Base-by-base conservation (phyloP, 2,329 filamentous ascomycete genomes). In the Xenoacremonium recifei region DNA sequence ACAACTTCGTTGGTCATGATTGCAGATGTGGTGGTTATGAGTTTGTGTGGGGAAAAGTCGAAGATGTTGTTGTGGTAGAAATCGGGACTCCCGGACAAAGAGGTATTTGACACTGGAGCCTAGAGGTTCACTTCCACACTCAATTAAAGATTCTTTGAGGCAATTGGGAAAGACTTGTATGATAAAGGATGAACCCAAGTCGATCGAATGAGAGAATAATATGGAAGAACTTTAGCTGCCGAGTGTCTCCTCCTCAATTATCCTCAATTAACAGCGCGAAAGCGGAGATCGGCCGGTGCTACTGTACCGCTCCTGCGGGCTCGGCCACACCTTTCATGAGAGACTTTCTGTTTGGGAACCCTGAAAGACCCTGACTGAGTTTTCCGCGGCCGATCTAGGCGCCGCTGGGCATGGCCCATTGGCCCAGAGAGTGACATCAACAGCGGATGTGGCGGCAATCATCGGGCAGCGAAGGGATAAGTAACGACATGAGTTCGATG, bases 1-100 rank as follows among this genome's bases (percentile, higher is more conserved):
- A 47, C 47, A 44, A 39, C 35, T 45, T 67, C 62, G 64, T 66
- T 64, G 55, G 55, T 51, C 64, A 67, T 68, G 39, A 17, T 39
- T n/a, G n/a, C n/a, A n/a, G n/a, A n/a, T n/a, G n/a, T n/a, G n/a
- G n/a, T n/a, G n/a, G n/a, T n/a, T n/a, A n/a, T n/a, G n/a, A n/a
- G n/a, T n/a, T n/a, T n/a, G n/a, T n/a, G n/a, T n/a, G n/a, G n/a
- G n/a, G n/a, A n/a, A n/a, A n/a, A n/a, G n/a, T n/a, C n/a, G n/a
- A n/a, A n/a, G n/a, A n/a, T n/a, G n/a, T n/a, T n/a, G n/a, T n/a
- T n/a, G n/a, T n/a, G n/a, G n/a, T n/a, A n/a, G n/a, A n/a, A n/a
- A n/a, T n/a, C n/a, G n/a, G n/a, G n/a, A n/a, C n/a, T n/a, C n/a
- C n/a, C n/a, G n/a, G n/a, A n/a, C n/a, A n/a, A n/a, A n/a, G n/a